Base-by-base conservation (phyloP, 108 stramenopile genomes). In the Cylindrotheca fusiformis region DNA sequence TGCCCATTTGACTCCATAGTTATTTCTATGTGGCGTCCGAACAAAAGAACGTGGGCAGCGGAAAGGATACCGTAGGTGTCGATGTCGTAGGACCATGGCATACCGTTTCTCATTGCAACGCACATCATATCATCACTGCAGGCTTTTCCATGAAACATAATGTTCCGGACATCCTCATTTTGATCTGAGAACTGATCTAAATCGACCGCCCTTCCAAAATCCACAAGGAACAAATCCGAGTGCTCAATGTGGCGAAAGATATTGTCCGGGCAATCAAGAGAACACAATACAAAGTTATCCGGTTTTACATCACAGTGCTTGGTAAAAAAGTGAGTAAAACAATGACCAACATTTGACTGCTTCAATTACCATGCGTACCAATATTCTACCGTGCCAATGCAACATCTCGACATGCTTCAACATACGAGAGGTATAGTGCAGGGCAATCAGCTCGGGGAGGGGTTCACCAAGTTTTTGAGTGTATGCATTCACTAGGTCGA, bases 271-370 rank as follows among this genome's bases (percentile, higher is more conserved):
- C 54, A 56, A 30, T 76, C 59, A 20, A 68, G 71, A 23, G 58
- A 53, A 28, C 73, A 67, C 6, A 92, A 44, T 2, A 93, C 86
- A 76, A 86, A 88, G 57, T 93, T 93, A 48, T 93, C 92, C 1
- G 92, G 84, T 57, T 93, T 93, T 8, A 86, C 74, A 72, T 93
- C 92, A 50, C 86, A 87, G 52, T 90, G 88, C 85, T 84, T 21
- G 10, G n/a, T n/a, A n/a, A n/a, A n/a, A n/a, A n/a, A n/a, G 55
- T 12, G 53, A 8, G 41, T 1, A 32, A 18, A 53, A 64, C 6
- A 22, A 50, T 49, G 21, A 19, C 48, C 10, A 23, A 41, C n/a
- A 58, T 41, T 10, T 24, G 54, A 24, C 14, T 2, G 45, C 24
- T 44, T 2, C 17, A 27, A 55, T 55, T 2, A 41, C 14, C 21